Evolutionary conservation across 257 asterid species (phyloP).

Genomic region (Henckelia pumila): DNA sequence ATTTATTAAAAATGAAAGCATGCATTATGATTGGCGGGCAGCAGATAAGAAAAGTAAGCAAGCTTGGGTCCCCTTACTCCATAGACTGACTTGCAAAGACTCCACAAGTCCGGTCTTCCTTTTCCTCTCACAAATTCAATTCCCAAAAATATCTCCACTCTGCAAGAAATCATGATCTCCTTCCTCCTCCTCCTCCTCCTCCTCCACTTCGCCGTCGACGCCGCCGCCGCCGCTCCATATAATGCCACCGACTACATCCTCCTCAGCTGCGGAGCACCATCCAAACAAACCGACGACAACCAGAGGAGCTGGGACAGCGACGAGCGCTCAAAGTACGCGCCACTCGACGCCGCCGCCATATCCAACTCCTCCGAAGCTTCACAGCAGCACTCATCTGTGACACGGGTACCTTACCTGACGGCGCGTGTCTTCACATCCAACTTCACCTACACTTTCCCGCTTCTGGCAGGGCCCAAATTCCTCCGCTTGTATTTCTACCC

Average conservation of each 20-base stretch:
- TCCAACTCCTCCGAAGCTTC: conserved; percentile 29
- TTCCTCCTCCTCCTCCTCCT: conserved; percentile 21
- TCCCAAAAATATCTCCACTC: background rate
- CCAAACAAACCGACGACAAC: conserved; percentile 3
- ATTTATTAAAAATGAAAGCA: no score
- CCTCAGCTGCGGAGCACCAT: conserved; percentile 47
- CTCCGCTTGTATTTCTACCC: conserved; percentile 60
- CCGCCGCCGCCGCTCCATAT: conserved; percentile 19
- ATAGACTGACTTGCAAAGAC: no score
- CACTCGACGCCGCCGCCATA: conserved; percentile 24
- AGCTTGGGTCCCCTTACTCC: no score
- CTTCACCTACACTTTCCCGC: conserved; percentile 44
- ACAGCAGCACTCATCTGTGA: conserved; percentile 19
- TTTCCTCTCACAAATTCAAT: background rate
- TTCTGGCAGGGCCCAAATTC: conserved; percentile 43
- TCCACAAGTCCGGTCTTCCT: background rate
- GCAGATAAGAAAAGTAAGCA: background rate
- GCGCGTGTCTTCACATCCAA: conserved; percentile 41
- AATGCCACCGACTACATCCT: conserved; percentile 42
- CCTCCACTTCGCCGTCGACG: background rate
- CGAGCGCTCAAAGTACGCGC: conserved; percentile 25
- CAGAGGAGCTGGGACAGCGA: conserved; percentile 48
- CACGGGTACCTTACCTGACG: conserved; percentile 33
- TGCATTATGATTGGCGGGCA: background rate
- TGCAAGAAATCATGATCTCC: conserved; percentile 22